Conservation (phyloP, 2,329 filamentous ascomycete genomes). For the Proliferodiscus dingleyae region DNA sequence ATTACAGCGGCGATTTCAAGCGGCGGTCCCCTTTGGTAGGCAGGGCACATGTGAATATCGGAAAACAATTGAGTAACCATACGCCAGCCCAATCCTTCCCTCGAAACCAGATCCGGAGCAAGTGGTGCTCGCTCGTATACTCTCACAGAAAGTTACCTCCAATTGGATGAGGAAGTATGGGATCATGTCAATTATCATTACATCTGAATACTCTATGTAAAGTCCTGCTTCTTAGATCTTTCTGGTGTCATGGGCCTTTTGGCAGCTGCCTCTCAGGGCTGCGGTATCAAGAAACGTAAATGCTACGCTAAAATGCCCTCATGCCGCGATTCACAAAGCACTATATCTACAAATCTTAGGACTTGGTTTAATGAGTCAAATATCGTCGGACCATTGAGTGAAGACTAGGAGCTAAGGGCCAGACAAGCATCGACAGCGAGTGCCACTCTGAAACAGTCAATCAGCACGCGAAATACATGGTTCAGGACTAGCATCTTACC, state of each 20-base stretch:
- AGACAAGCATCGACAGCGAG: constrained; percentile 83
- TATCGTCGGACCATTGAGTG: too few relatives aligned
- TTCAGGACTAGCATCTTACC: constrained; percentile 51
- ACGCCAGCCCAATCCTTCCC: background rate
- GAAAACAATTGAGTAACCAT: background rate
- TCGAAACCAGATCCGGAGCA: too few relatives aligned
- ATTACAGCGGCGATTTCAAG: too few relatives aligned
- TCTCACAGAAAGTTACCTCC: background rate
- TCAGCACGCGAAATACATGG: constrained; percentile 14
- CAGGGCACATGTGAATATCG: too few relatives aligned
- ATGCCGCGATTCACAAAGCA: constrained; percentile 5
- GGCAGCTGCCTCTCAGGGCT: constrained; percentile 1
- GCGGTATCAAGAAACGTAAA: constrained; percentile 9
- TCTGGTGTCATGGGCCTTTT: constrained; percentile 1
- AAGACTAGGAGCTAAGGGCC: constrained; percentile 45
- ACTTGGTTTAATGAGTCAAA: too few relatives aligned
- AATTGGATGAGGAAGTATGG: too few relatives aligned
- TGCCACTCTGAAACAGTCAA: constrained; percentile 56
- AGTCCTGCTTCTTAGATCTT: constrained; percentile 4
- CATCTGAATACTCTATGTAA: constrained; percentile 2
- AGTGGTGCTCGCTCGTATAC: too few relatives aligned
- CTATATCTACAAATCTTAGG: too few relatives aligned
- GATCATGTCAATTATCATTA: constrained; percentile 9
- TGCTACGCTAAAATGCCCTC: constrained; percentile 12
- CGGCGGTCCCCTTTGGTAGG: too few relatives aligned